Evolutionary conservation across 2,329 filamentous ascomycete species (phyloP), one percentile per base, ranked within the genome.

Genomic region (Fusarium nelsonii): DNA sequence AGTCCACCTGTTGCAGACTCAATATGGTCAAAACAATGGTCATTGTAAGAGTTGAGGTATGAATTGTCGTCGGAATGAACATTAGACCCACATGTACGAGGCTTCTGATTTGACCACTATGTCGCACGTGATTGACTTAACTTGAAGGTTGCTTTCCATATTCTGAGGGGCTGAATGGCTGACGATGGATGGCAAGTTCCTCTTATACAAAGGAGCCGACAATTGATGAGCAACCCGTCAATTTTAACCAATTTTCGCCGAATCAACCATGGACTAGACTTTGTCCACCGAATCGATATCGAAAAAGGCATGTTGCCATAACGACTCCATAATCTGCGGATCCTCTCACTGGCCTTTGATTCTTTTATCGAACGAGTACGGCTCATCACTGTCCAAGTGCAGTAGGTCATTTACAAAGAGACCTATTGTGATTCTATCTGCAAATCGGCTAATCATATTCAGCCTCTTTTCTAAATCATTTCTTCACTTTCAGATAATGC

Each of bases 111-210:
- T 64, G 71, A 46, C 26, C 45, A 56, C 54, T 33, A 40, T 11
- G 54, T 43, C 46, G 72, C 73, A 75, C 73, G 73, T 75, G 73
- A 75, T 70, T 40, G 37, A 28, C 33, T 71, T 43, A 34, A 28
- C 26, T 60, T 56, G 57, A 70, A 63, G 64, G 66, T 68, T 66
- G 58, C 70, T 74, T 74, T 71, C 65, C 64, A 45, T 50, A 70
- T 66, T 61, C 60, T 70, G 73, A 75, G 73, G 73, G 73, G 73
- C 70, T 63, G 67, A 69, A 70, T 74, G 68, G 73, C 69, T 74
- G 73, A 74, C 70, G 41, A 57, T 70, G 44, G 57, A 63, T 37
- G 51, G 65, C 52, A 63, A 74, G 71, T 68, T 71, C 60, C 71
- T 73, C 49, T 63, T 58, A 65, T 55, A 71, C 58, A 63, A 68